phyloP scores from a whole-genome alignment of 495 filamentous ascomycete genomes.

The Penicillium antarcticum region DNA sequence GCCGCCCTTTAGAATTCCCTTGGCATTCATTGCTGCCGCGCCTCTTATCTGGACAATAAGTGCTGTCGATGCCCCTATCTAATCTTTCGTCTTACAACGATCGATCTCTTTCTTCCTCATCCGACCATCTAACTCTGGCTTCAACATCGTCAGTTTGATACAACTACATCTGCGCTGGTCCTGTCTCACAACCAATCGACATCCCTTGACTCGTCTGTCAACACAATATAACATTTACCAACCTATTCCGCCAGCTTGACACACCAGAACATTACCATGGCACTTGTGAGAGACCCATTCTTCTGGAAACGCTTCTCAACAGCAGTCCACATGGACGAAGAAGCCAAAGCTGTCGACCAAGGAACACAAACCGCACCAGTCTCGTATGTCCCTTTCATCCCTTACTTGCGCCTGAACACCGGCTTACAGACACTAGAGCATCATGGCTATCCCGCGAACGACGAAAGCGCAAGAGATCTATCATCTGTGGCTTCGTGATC shows the following conservation, averaged over 20 bases:
- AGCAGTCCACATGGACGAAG: constrained; percentile 53
- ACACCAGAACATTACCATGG: constrained; percentile 25
- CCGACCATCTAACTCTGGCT: not conserved
- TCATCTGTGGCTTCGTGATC: constrained; percentile 34
- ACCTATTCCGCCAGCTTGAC: not conserved
- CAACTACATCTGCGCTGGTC: not conserved
- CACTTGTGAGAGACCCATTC: constrained; percentile 52
- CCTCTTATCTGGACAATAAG: constrained; percentile 15
- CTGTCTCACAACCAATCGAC: not conserved
- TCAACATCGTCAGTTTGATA: not conserved
- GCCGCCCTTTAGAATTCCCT: constrained; percentile 8
- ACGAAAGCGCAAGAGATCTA: constrained; percentile 29
- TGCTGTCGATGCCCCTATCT: constrained; percentile 5
- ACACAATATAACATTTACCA: not conserved
- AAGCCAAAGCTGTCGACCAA: constrained; percentile 20
- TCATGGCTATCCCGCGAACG: constrained; percentile 35
- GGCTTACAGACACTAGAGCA: constrained; percentile 11
- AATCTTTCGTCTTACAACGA: not conserved
- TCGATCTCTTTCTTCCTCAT: not conserved
- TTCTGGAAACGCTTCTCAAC: constrained; percentile 63
- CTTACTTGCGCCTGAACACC: not conserved
- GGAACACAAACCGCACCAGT: constrained; percentile 10
- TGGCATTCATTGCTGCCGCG: constrained; percentile 5
- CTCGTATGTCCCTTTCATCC: constrained; percentile 1
- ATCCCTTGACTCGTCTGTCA: not conserved